A percentile compares a stretch with the other conserved stretches of the same genome.
phyloP scores from a whole-genome alignment of 1,284 basidiomycete genomes.

The Leccinum pallidistipes region DNA sequence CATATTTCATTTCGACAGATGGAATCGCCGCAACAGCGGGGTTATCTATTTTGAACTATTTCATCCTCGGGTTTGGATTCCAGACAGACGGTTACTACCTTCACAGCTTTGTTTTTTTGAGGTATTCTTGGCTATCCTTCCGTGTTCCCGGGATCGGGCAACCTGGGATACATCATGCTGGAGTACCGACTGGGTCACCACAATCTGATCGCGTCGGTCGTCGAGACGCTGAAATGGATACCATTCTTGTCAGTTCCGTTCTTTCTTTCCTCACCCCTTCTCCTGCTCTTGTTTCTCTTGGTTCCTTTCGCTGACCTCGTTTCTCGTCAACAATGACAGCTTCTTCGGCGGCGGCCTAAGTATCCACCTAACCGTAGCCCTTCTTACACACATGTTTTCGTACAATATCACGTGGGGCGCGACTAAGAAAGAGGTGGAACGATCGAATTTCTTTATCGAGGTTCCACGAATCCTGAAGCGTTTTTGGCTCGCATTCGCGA shows the following conservation, averaged over 20 bases:
- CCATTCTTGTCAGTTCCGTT: constrained; percentile 58
- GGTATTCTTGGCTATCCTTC: constrained; percentile 74
- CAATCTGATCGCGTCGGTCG: constrained; percentile 40
- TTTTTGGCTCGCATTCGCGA: constrained; percentile 39
- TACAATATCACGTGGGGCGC: constrained; percentile 85
- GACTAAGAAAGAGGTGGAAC: constrained; percentile 77
- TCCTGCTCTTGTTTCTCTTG: background rate
- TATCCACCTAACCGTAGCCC: constrained; percentile 69
- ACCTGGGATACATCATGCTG: constrained; percentile 66
- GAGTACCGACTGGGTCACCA: constrained; percentile 75
- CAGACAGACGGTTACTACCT: constrained; percentile 68
- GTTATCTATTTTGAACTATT: constrained; percentile 72
- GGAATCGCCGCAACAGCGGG: constrained; percentile 69
- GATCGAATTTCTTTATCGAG: constrained; percentile 86
- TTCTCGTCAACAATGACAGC: constrained; percentile 38
- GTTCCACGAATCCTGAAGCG: constrained; percentile 78
- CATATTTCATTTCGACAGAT: constrained; percentile 39
- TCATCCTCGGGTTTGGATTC: constrained; percentile 65
- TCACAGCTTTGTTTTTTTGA: constrained; percentile 57
- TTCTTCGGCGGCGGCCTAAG: constrained; percentile 82
- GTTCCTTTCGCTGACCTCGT: background rate
- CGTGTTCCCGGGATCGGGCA: constrained; percentile 74
- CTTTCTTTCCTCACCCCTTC: background rate
- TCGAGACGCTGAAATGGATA: constrained; percentile 61
- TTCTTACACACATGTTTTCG: constrained; percentile 78